phyloP scores from a whole-genome alignment of 257 asterid species.

The Penstemon newberryi region DNA sequence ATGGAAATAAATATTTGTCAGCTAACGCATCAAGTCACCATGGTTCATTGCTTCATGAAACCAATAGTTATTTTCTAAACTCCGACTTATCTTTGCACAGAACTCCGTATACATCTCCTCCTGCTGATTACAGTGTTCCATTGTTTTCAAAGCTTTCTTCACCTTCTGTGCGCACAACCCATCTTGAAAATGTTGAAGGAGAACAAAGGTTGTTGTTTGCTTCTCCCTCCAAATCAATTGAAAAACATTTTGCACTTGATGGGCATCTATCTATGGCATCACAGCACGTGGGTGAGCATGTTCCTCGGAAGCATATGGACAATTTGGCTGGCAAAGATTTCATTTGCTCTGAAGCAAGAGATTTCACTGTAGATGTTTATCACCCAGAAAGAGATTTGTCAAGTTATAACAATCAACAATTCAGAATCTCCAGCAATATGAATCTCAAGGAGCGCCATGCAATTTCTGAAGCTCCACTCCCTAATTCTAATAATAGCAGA shows the following conservation, averaged over 20 bases:
- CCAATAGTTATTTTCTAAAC: slow-evolving; percentile 26
- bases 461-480: slow-evolving; percentile 33
- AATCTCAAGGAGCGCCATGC: slow-evolving; percentile 30
- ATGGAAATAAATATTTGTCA: slow-evolving; percentile 20
- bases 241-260: slow-evolving; percentile 31
- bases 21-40: slow-evolving; percentile 21
- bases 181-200: slow-evolving; percentile 27
- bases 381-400: slow-evolving; percentile 35
- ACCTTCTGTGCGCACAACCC: slow-evolving; percentile 22
- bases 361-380: slow-evolving; percentile 18
- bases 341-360: slow-evolving; percentile 26
- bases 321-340: slow-evolving; percentile 26
- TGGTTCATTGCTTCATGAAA: slow-evolving; percentile 26
- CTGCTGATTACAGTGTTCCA: slow-evolving; percentile 32
- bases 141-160: slow-evolving; percentile 27
- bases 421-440: slow-evolving; percentile 21
- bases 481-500: slow-evolving; percentile 35
- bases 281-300: slow-evolving; percentile 30
- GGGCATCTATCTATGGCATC: slow-evolving; percentile 24
- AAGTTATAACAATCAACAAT: slow-evolving; percentile 27
- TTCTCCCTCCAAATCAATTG: slow-evolving; percentile 30
- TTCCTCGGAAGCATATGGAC: slow-evolving; percentile 31
- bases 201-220: slow-evolving; percentile 22
- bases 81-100: slow-evolving; percentile 27
- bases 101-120: slow-evolving; percentile 37